Evolutionary conservation across 2,329 filamentous ascomycete genomes (phyloP).

Genomic region (Fusarium poae): DNA sequence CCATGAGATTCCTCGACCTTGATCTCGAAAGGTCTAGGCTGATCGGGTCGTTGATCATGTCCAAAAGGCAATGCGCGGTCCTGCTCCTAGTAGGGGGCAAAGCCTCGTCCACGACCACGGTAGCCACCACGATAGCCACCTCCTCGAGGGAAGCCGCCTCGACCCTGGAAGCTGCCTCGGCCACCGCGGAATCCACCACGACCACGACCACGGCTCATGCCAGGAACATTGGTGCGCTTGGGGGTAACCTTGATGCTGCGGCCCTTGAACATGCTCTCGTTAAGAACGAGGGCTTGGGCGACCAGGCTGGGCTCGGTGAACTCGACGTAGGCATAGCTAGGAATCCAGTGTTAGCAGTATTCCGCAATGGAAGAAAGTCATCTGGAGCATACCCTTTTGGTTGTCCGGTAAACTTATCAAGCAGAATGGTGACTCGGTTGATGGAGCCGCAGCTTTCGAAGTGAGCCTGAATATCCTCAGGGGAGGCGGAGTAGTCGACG

Average conservation of each 20-base stretch:
- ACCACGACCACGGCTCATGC: slow-evolving; percentile 85
- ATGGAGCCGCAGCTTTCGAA: slow-evolving; percentile 98
- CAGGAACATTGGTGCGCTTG: slow-evolving; percentile 96
- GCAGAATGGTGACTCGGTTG: slow-evolving; percentile 95
- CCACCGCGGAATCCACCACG: slow-evolving; percentile 54
- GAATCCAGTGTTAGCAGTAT: slow-evolving; percentile 34
- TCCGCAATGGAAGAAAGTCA: neutral
- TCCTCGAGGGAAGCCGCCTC: slow-evolving; percentile 63
- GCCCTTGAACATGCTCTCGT: slow-evolving; percentile 95
- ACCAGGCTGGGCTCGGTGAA: slow-evolving; percentile 95
- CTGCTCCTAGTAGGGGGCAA: slow-evolving; percentile 71
- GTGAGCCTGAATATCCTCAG: slow-evolving; percentile 96
- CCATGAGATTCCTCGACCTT: slow-evolving; percentile 44
- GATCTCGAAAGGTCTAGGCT: slow-evolving; percentile 44
- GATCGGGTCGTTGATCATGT: slow-evolving; percentile 35
- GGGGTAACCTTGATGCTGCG: slow-evolving; percentile 94
- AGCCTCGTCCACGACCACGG: slow-evolving; percentile 74
- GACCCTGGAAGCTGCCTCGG: slow-evolving; percentile 65
- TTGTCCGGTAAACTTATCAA: slow-evolving; percentile 98
- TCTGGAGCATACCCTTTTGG: slow-evolving; percentile 86
- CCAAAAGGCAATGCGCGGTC: slow-evolving; percentile 47
- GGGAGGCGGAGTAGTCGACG: slow-evolving; percentile 96
- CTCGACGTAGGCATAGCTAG: slow-evolving; percentile 97
- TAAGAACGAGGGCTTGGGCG: slow-evolving; percentile 91
- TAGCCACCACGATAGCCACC: slow-evolving; percentile 76